Evolutionary conservation across 345 rosid genomes (phyloP).

Genomic region (Punica granatum): DNA sequence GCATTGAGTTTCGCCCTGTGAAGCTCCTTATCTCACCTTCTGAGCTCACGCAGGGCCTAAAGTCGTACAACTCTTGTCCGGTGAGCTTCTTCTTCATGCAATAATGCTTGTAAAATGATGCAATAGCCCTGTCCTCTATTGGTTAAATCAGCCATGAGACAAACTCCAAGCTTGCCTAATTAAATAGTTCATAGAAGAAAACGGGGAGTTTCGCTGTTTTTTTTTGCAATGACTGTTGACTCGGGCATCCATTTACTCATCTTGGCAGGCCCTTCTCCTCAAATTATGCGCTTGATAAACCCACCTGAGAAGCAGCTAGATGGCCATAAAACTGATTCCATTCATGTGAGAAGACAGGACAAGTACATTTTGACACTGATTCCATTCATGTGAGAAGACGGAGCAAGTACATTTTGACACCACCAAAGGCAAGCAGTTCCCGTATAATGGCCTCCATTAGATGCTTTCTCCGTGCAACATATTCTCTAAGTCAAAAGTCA

Average conservation of each 20-base stretch:
- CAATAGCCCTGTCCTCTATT: not conserved
- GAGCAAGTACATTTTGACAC: not conserved
- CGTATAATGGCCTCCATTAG: not conserved
- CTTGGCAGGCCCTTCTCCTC: not conserved
- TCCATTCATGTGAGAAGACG: not conserved
- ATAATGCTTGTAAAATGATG: not conserved
- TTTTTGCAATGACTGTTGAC: not conserved
- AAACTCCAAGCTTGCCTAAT: not conserved
- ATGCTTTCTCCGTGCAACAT: not conserved
- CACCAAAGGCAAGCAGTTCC: not conserved
- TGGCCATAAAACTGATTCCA: not conserved
- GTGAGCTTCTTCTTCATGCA: conserved; percentile 35
- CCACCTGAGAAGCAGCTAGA: not conserved
- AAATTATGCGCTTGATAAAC: not conserved
- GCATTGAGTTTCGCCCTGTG: conserved; percentile 60
- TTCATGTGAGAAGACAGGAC: not conserved
- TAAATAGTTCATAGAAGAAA: too few species aligned
- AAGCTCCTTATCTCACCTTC: conserved; percentile 62
- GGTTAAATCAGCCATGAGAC: not conserved
- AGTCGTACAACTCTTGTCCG: conserved; percentile 75
- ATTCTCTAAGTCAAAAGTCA: not conserved
- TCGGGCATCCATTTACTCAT: not conserved
- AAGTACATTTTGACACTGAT: not conserved
- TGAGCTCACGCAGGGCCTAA: conserved; percentile 70
- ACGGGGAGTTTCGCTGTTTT: not conserved